Conservation (phyloP, 2,329 filamentous ascomycete species). For the Amauroascus niger region DNA sequence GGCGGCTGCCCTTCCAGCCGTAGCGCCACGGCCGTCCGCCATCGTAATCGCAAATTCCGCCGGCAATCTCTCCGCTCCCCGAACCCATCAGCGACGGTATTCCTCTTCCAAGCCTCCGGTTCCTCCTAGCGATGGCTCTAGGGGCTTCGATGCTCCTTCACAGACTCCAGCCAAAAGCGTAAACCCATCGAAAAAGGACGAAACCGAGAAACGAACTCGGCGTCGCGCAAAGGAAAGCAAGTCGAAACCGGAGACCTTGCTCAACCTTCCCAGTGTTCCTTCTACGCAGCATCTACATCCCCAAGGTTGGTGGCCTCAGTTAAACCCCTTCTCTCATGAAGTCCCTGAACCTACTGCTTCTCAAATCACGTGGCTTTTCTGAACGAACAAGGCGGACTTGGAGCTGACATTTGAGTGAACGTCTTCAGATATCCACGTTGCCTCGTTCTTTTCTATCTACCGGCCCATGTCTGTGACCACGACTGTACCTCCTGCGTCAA, state of each 20-base stretch:
- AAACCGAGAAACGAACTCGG: slow-evolving; percentile 21
- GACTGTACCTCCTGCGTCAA: slow-evolving; percentile 63
- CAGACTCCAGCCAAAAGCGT: slow-evolving; percentile 33
- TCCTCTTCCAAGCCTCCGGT: slow-evolving; percentile 42
- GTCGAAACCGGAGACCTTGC: slow-evolving; percentile 31
- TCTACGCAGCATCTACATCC: slow-evolving; percentile 42
- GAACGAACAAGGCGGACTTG: background rate
- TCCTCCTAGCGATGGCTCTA: slow-evolving; percentile 39
- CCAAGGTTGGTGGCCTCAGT: slow-evolving; percentile 30
- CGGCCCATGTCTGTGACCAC: slow-evolving; percentile 83
- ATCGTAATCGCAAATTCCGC: slow-evolving; percentile 25
- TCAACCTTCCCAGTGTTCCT: slow-evolving; percentile 41
- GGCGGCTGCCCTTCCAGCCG: slow-evolving; percentile 26
- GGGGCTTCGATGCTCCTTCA: slow-evolving; percentile 33
- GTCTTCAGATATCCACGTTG: slow-evolving; percentile 66
- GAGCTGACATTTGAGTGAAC: slow-evolving; percentile 16
- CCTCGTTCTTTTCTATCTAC: slow-evolving; percentile 92
- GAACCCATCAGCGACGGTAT: slow-evolving; percentile 38
- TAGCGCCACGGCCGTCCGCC: slow-evolving; percentile 25
- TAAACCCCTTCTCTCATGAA: background rate
- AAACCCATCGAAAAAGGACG: slow-evolving; percentile 30
- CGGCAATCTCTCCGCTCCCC: slow-evolving; percentile 22
- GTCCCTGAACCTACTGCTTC: background rate
- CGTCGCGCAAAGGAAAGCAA: slow-evolving; percentile 29
- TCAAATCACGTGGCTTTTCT: slow-evolving; percentile 10